Base-by-base conservation (phyloP, 179 eudicot species). In the Dionaea muscipula region DNA sequence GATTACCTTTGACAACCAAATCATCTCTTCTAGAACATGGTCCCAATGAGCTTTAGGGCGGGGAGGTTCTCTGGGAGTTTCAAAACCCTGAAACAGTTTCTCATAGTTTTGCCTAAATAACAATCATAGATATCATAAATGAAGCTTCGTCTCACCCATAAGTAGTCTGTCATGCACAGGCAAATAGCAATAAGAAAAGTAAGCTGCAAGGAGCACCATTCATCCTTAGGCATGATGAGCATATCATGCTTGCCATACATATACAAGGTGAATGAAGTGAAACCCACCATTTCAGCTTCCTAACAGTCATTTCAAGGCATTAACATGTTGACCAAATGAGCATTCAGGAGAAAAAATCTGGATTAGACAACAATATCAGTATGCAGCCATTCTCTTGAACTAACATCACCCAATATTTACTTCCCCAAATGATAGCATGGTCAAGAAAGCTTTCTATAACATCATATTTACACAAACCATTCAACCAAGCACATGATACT, bases 11-110 rank as follows among this genome's bases (percentile, higher is more conserved):
- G 99, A 93, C 75, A 93, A 63, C 99, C 99, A 93, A 59, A 75
- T 80, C 99, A 93, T 88, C 86, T 93, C 99, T 56, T 88, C 99
- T 56, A 93, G 57, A 68, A 93, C 96, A 73, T 93, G 96, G 75
- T 93, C 99, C 99, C 99, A 93, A 62, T 93, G 99, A 21, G 94
- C 75, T 85, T 85, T 93, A 40, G 96, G 95, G 53, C 94, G 99
- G 16, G 57, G 78, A 57, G 96, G 96, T 69, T 78, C 99, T 72
- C 82, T 88, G 52, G 93, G 82, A 63, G 95, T 81, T 81, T 93
- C 99, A 74, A 93, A 93, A 24, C 89, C 96, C 99, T 93, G 75
- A 44, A 64, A 21, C 47, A 67, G 11, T 39, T n/a, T 49, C 20
- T 8, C 37, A 24, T 3, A 49, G 26, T 20, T 21, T 16, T 10